Evolutionary conservation across 495 filamentous ascomycete species (phyloP).

Genomic region (Oidiodendron maius): DNA sequence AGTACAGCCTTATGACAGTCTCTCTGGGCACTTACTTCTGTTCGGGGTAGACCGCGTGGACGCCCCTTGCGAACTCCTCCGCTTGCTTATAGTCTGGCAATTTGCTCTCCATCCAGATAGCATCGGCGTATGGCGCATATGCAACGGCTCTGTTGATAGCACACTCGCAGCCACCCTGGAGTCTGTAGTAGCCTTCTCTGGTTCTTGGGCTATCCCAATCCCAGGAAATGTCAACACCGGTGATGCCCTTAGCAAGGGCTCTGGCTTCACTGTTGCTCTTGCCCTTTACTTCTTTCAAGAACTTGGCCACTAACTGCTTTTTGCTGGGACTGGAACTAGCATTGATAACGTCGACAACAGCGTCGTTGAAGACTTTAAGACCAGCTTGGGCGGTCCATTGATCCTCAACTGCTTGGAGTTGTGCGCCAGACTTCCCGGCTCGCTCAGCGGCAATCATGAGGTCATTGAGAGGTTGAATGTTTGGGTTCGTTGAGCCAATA

Average conservation of each 20-base stretch:
- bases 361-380: conserved; percentile 87
- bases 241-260: conserved; percentile 74
- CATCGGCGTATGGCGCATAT: conserved; percentile 89
- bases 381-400: conserved; percentile 75
- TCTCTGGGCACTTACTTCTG: conserved; percentile 68
- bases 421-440: conserved; percentile 70
- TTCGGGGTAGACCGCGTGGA: conserved; percentile 92
- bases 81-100: conserved; percentile 89
- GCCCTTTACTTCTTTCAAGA: conserved; percentile 59
- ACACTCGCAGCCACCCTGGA: conserved; percentile 86
- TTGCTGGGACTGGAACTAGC: conserved; percentile 56
- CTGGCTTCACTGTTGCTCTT: conserved; percentile 81
- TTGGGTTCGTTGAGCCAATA: conserved; percentile 79
- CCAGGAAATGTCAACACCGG: conserved; percentile 79
- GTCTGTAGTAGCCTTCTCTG: conserved; percentile 89
- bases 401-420: conserved; percentile 91
- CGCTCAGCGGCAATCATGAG: conserved; percentile 84
- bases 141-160: conserved; percentile 87
- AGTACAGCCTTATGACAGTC: conserved; percentile 1
- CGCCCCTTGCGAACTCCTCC: conserved; percentile 88
- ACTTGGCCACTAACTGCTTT: conserved; percentile 57
- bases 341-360: conserved; percentile 78
- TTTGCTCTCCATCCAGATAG: conserved; percentile 99
- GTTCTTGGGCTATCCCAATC: conserved; percentile 91
- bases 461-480: conserved; percentile 77